Evolutionary conservation across 805 yeast species (phyloP).

Genomic region (Candida vaughaniae): DNA sequence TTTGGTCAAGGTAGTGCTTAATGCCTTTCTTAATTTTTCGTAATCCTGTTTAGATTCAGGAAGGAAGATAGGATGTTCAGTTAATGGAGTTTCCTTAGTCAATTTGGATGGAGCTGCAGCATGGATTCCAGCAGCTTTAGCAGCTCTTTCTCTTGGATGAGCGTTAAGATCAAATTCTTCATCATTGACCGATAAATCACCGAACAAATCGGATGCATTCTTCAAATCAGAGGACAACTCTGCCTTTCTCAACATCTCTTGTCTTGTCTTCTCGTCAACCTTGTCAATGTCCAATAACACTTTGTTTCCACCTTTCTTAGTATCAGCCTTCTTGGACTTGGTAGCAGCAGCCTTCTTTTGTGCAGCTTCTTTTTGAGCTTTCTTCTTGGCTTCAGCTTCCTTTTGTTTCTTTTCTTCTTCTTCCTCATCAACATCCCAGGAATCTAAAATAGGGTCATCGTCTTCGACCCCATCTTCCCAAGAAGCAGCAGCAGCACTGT

Average conservation of each 20-base stretch:
- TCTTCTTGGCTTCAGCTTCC: constrained; percentile 40
- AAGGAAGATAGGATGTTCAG: constrained; percentile 77
- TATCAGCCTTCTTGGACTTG: constrained; percentile 47
- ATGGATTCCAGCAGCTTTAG: constrained; percentile 32
- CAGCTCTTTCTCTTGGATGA: constrained; percentile 52
- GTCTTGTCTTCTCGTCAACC: constrained; percentile 72
- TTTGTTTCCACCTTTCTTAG: constrained; percentile 27
- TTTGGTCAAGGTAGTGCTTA: constrained; percentile 22
- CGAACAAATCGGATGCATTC: constrained; percentile 90
- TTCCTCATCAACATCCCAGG: constrained; percentile 86
- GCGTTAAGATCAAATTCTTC: constrained; percentile 37
- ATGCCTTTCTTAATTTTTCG: constrained; percentile 48
- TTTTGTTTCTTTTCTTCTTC: constrained; percentile 55
- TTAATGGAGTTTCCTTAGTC: constrained; percentile 64
- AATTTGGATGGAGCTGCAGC: constrained; percentile 36
- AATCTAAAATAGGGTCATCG: constrained; percentile 69
- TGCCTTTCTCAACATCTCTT: constrained; percentile 72
- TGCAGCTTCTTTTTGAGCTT: constrained; percentile 44
- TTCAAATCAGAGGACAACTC: constrained; percentile 84
- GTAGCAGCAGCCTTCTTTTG: constrained; percentile 44
- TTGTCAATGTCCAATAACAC: constrained; percentile 58
- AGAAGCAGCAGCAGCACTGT: constrained; percentile 54
- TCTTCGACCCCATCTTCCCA: constrained; percentile 87
- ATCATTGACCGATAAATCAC: constrained; percentile 57
- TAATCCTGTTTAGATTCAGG: constrained; percentile 74